A percentile compares a stretch with the other conserved stretches of the same genome.
These are phyloP conservation scores for Protomyces inundatus DNA, from an alignment of 1,139 yeast genomes.

Conservation along the genomic window DNA sequence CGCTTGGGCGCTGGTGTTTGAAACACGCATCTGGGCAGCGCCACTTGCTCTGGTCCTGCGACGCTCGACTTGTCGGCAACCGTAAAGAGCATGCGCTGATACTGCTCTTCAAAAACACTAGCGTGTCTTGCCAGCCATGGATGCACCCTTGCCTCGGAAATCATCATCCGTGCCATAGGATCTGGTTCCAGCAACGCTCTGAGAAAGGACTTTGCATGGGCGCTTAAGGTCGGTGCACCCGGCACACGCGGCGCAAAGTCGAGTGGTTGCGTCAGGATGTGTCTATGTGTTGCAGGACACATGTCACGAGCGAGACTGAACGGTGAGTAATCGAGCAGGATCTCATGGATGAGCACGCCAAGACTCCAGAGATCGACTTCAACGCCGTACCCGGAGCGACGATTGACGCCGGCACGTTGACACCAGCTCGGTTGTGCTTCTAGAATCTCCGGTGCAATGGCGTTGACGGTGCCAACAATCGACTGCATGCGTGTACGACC, in stretches of 20 bases:
- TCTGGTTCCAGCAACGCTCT: slow-evolving; percentile 43
- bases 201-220: slow-evolving; percentile 43
- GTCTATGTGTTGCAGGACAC: background rate
- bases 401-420: slow-evolving; percentile 32
- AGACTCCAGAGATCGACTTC: slow-evolving; percentile 55
- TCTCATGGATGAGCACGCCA: slow-evolving; percentile 14
- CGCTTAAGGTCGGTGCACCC: background rate
- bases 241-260: background rate
- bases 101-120: slow-evolving; percentile 34
- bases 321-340: slow-evolving; percentile 8
- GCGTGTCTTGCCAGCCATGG: slow-evolving; percentile 47
- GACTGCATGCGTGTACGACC: slow-evolving; percentile 36
- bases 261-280: background rate
- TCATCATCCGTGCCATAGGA: slow-evolving; percentile 41
- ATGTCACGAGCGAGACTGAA: slow-evolving; percentile 9
- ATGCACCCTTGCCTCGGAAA: slow-evolving; percentile 43
- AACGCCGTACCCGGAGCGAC: slow-evolving; percentile 45
- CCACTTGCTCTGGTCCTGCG: background rate
- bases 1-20: background rate
- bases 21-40: background rate
- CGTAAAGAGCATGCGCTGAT: slow-evolving; percentile 17
- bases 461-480: slow-evolving; percentile 16
- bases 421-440: background rate
- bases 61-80: too few species aligned
- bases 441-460: slow-evolving; percentile 28